Evolutionary conservation across 805 yeast species (phyloP).

Genomic region (Candida patagonica): DNA sequence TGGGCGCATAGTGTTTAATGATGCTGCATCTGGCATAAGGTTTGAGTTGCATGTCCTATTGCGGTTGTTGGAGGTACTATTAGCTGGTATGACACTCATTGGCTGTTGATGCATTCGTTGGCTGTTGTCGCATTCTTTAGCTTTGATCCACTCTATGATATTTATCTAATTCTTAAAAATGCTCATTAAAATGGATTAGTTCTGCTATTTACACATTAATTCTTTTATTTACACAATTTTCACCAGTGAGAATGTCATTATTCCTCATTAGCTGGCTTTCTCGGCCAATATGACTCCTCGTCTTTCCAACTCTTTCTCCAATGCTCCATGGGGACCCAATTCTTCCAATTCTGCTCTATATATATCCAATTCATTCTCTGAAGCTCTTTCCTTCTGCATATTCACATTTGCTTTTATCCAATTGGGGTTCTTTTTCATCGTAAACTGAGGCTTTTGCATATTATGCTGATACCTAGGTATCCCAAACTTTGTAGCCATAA

Average conservation of each 20-base stretch:
- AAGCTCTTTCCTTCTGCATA: neutral
- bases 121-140: no score
- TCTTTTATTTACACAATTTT: neutral
- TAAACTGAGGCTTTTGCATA: slow-evolving; percentile 2
- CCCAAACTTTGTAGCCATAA: slow-evolving; percentile 1
- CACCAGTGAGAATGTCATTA: neutral
- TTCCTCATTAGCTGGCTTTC: neutral
- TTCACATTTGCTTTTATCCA: neutral
- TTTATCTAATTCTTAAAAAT: no score
- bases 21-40: no score
- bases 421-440: neutral
- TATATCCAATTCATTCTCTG: neutral
- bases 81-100: no score
- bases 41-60: no score
- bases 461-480: slow-evolving; percentile 4
- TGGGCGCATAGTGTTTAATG: slow-evolving; percentile 17
- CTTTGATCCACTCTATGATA: no score
- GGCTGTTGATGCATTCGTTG: no score
- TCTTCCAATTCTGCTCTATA: neutral
- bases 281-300: neutral
- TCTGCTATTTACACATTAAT: neutral
- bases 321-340: neutral
- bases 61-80: no score
- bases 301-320: slow-evolving; percentile 1
- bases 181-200: no score